phyloP scores from a whole-genome alignment of 768 basidiomycete species.

The Clathrus columnatus region DNA sequence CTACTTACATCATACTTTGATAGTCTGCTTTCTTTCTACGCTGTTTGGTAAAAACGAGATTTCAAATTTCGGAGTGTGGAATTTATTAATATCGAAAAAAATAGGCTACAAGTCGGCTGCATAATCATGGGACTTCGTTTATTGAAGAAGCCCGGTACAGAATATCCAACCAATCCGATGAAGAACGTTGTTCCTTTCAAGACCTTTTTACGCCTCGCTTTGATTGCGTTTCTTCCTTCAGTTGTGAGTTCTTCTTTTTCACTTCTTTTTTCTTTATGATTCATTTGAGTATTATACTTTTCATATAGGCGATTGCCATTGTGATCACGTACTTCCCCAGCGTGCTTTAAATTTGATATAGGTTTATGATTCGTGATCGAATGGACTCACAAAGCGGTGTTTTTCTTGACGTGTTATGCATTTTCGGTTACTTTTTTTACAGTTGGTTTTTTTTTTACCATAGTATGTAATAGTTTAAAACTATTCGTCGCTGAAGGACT shows the following conservation, averaged over 20 bases:
- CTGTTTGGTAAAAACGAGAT: neutral
- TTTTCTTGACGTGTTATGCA: too few relatives aligned
- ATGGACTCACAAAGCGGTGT: too few relatives aligned
- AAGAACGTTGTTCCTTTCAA: neutral
- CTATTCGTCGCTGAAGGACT: too few relatives aligned
- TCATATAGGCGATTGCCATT: too few relatives aligned
- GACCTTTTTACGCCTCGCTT: neutral
- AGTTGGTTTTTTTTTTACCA: too few relatives aligned
- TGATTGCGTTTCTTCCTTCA: neutral
- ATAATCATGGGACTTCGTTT: neutral
- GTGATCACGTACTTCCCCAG: too few relatives aligned
- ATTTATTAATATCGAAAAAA: neutral
- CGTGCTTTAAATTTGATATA: too few relatives aligned
- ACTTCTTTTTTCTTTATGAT: too few relatives aligned
- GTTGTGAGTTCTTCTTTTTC: neutral
- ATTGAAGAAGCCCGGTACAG: neutral
- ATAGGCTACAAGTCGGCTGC: conserved; percentile 1
- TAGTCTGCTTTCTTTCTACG: conserved; percentile 1
- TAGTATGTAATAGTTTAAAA: too few relatives aligned
- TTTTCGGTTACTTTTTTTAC: too few relatives aligned
- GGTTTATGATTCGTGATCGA: too few relatives aligned
- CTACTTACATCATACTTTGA: neutral
- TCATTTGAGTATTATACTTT: too few relatives aligned
- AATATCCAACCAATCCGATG: conserved; percentile 7
- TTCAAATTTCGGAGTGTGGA: neutral